Conservation (phyloP, 495 filamentous ascomycete species). For the Penicillium daleae region DNA sequence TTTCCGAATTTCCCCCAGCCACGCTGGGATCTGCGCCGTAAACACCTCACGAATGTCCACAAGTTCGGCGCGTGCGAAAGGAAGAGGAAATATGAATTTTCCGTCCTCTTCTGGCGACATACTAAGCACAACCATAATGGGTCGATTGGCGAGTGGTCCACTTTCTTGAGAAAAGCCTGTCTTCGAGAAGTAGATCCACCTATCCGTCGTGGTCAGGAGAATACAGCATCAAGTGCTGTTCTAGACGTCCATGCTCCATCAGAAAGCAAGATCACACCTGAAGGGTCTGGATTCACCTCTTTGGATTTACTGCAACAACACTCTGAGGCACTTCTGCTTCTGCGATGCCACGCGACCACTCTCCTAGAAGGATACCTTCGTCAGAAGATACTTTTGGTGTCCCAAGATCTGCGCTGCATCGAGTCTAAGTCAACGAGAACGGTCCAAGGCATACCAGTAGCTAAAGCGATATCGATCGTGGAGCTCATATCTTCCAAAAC, state of each 20-base stretch:
- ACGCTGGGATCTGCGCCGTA: background rate
- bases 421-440: background rate
- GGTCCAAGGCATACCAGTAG: no score
- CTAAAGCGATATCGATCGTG: no score
- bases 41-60: background rate
- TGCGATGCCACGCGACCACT: background rate
- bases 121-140: background rate
- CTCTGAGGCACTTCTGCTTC: background rate
- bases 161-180: background rate
- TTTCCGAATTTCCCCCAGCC: background rate
- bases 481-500: no score
- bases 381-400: background rate
- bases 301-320: no score
- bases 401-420: background rate
- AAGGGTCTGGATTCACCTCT: background rate
- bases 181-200: background rate
- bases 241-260: background rate
- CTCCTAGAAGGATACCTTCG: background rate
- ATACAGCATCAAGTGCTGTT: background rate
- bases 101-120: background rate
- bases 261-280: background rate
- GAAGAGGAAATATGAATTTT: background rate
- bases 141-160: background rate
- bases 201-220: background rate
- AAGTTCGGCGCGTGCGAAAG: background rate